Evolutionary conservation across 768 basidiomycete genomes (phyloP), one percentile per base, ranked within the genome.

Genomic region (Clathrus columnatus): DNA sequence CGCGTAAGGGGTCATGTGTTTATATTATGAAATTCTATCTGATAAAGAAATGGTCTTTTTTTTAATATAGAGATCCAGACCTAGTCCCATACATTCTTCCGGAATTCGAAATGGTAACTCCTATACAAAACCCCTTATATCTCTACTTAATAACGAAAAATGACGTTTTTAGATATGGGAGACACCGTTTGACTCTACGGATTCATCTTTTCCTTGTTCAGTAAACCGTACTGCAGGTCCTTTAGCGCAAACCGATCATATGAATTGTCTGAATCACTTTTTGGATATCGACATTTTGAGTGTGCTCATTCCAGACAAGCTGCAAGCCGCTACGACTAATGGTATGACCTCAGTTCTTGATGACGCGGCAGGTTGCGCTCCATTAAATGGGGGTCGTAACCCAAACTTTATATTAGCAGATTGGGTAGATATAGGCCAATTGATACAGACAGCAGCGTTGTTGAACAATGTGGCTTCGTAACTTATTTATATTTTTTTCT

Each of bases 131-230:
- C 24, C 16, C 10, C n/a, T n/a, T n/a, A n/a, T n/a, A n/a, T n/a
- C n/a, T n/a, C 21, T 5, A 29, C 17, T 29, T 8, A 27, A 17
- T 17, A 18, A 1, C 24, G 18, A 11, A 48, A n/a, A n/a, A n/a
- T n/a, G n/a, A n/a, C n/a, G n/a, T n/a, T n/a, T n/a, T n/a, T n/a
- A 77, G 78, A 72, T 82, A 20, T 82, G 81, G 80, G 80, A 81
- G 64, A 75, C 76, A 21, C 80, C 78, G 0, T 82, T 79, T 64
- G 71, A 69, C 42, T 69, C 73, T 5, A 80, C 78, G 4, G 68
- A 82, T 60, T 30, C 71, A 5, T 69, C 61, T 8, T 82, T 81
- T 66, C 78, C 80, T 0, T 83, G 81, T 63, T 69, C 65, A 18
- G 74, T 81, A 24, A 71, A 81, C 58, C 75, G 80, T 32, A 79